Evolutionary conservation across 139 green algal species (phyloP).

Genomic region (Tetradesmus obliquus): DNA sequence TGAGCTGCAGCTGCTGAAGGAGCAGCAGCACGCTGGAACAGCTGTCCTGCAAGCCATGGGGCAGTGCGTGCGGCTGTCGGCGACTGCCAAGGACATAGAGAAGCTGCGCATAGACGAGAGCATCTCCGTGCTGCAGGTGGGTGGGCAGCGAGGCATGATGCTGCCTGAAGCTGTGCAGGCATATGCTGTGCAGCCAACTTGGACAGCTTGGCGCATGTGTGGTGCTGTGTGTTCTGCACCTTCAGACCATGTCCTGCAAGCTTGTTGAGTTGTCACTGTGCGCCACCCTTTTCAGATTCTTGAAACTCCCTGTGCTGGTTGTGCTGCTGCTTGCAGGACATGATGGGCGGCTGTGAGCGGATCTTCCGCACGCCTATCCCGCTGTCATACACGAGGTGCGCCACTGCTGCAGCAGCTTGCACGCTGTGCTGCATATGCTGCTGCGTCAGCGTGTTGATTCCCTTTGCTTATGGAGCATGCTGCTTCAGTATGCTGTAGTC

Average conservation of each 20-base stretch:
- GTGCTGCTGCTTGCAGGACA: conserved; percentile 73
- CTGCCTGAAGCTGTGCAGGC: background rate
- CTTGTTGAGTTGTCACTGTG: too few relatives aligned
- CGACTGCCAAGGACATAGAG: background rate
- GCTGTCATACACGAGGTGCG: conserved; percentile 68
- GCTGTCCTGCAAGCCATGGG: conserved; percentile 15
- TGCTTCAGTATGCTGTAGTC: too few relatives aligned
- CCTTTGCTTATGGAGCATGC: too few relatives aligned
- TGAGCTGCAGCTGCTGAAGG: conserved; percentile 6
- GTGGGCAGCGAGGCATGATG: background rate
- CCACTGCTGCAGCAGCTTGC: conserved; percentile 5
- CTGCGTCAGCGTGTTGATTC: background rate
- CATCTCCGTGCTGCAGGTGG: conserved; percentile 13
- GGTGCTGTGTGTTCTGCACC: background rate
- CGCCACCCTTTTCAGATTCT: too few relatives aligned
- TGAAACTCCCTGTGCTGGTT: background rate
- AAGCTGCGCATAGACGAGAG: conserved; percentile 32
- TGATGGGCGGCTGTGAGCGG: conserved; percentile 69
- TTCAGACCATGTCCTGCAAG: too few relatives aligned
- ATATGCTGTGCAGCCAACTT: background rate
- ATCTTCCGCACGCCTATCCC: conserved; percentile 87
- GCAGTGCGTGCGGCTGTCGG: background rate
- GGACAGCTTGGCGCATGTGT: background rate
- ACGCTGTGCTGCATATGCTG: background rate
- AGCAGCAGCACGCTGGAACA: conserved; percentile 19